These are phyloP conservation scores for Termitomyces sp. DNA, from an alignment of 768 basidiomycete species.

Conservation along the genomic window DNA sequence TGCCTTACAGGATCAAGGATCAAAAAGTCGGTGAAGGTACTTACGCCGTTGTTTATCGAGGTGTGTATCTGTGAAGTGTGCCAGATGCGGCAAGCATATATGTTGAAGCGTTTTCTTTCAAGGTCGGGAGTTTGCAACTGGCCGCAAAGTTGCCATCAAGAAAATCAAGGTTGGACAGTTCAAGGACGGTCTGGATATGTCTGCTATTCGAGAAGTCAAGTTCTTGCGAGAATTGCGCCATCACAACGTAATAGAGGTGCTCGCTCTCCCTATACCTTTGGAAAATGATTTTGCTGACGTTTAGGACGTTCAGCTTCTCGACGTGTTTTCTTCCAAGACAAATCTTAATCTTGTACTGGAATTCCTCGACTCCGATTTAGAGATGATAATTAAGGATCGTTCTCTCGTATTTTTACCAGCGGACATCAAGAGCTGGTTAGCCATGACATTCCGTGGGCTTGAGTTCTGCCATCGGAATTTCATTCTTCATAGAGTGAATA, in stretches of 20 bases:
- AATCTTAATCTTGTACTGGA: slow-evolving; percentile 98
- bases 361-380: slow-evolving; percentile 93
- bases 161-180: slow-evolving; percentile 97
- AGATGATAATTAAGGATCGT: slow-evolving; percentile 94
- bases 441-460: slow-evolving; percentile 96
- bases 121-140: slow-evolving; percentile 75
- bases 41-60: slow-evolving; percentile 94
- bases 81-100: not conserved
- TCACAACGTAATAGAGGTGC: slow-evolving; percentile 90
- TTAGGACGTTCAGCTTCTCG: slow-evolving; percentile 63
- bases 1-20: slow-evolving; percentile 62
- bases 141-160: slow-evolving; percentile 92
- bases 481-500: slow-evolving; percentile 82
- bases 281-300: not conserved
- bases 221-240: slow-evolving; percentile 92
- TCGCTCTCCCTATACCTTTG: slow-evolving; percentile 11
- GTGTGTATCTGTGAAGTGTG: slow-evolving; percentile 32
- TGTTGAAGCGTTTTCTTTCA: not conserved
- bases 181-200: slow-evolving; percentile 99
- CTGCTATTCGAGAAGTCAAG: slow-evolving; percentile 96
- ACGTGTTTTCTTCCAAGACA: slow-evolving; percentile 94
- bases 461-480: slow-evolving; percentile 97
- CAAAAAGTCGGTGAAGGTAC: slow-evolving; percentile 88
- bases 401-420: slow-evolving; percentile 89
- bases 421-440: slow-evolving; percentile 99